phyloP scores from a whole-genome alignment of 202 grass and related monocot genomes.

The Zoysia matrella region DNA sequence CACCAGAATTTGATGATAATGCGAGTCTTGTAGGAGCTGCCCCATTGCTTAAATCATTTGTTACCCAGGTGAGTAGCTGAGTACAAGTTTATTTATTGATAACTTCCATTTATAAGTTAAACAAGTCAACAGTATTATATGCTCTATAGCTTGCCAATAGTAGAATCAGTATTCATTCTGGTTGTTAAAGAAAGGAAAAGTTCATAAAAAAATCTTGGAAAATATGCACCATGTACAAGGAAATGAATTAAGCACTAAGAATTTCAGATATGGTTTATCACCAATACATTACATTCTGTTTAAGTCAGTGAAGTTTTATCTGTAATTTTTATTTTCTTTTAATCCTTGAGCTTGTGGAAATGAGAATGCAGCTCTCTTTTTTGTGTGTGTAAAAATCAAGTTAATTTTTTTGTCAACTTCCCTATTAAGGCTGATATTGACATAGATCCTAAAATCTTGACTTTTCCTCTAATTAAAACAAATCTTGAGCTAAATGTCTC shows the following conservation, averaged over 20 bases:
- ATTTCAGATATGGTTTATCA: slow-evolving; percentile 7
- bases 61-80: slow-evolving; percentile 70
- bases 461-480: background rate
- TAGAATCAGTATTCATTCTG: slow-evolving; percentile 35
- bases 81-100: slow-evolving; percentile 24
- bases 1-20: slow-evolving; percentile 66
- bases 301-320: background rate
- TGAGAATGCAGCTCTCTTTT: background rate
- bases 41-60: slow-evolving; percentile 87
- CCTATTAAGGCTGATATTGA: background rate
- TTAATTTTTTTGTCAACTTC: slow-evolving; percentile 7
- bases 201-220: slow-evolving; percentile 9
- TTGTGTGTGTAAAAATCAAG: background rate
- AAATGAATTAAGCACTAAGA: background rate
- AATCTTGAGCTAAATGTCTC: slow-evolving; percentile 32
- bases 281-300: slow-evolving; percentile 18
- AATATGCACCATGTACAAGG: background rate
- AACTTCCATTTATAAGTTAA: slow-evolving; percentile 9
- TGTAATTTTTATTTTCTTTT: slow-evolving; percentile 6
- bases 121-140: background rate
- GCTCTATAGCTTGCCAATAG: slow-evolving; percentile 8
- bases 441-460: background rate
- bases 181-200: background rate
- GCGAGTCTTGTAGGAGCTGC: slow-evolving; percentile 76
- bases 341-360: slow-evolving; percentile 6